These are phyloP conservation scores for Penicillium coffeae DNA, from an alignment of 495 filamentous ascomycete species.

Conservation along the genomic window DNA sequence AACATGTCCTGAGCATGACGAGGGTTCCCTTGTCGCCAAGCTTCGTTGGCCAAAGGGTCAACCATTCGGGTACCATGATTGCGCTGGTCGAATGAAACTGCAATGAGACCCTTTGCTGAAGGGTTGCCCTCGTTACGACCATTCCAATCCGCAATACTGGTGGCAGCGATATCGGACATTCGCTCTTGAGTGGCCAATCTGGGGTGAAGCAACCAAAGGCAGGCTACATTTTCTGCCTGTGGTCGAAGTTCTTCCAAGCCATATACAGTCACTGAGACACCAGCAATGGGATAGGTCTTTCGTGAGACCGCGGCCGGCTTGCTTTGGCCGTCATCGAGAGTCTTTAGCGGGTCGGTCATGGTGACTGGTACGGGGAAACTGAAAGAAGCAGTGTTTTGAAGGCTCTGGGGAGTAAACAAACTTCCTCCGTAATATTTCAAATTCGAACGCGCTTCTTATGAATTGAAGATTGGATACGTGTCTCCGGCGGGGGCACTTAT, in stretches of 20 bases:
- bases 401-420: constrained; percentile 12
- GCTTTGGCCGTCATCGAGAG: constrained; percentile 20
- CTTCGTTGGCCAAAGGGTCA: constrained; percentile 55
- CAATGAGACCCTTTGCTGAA: constrained; percentile 58
- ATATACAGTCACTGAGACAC: constrained; percentile 72
- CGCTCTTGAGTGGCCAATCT: constrained; percentile 62
- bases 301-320: constrained; percentile 51
- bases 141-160: constrained; percentile 59
- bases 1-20: constrained; percentile 91
- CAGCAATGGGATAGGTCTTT: constrained; percentile 62
- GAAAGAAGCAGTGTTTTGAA: not conserved
- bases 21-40: constrained; percentile 76
- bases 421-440: too few species aligned
- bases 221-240: constrained; percentile 52
- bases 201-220: constrained; percentile 85
- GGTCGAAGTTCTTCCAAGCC: constrained; percentile 69
- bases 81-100: constrained; percentile 79
- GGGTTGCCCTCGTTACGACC: constrained; percentile 20
- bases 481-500: too few species aligned
- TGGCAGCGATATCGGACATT: constrained; percentile 61
- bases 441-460: too few species aligned
- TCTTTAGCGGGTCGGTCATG: constrained; percentile 39
- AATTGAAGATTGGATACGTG: too few species aligned
- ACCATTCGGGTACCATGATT: constrained; percentile 80
- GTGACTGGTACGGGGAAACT: not conserved